phyloP scores from a whole-genome alignment of 768 basidiomycete genomes.

The Mycena vitilis region DNA sequence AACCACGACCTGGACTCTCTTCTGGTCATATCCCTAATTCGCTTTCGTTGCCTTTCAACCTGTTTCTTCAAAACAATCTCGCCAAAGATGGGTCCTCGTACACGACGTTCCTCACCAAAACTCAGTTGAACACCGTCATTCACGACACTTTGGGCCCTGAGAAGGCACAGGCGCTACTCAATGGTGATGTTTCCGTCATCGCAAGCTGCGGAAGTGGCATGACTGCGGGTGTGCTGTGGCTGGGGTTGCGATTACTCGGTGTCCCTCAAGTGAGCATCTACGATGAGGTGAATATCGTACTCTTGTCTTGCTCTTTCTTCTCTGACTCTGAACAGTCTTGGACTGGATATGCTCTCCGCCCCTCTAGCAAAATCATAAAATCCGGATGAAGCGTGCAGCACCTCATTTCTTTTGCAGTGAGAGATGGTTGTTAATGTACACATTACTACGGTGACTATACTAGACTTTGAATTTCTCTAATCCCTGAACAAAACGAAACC shows the following conservation, averaged over 20 bases:
- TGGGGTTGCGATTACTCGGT: conserved; percentile 84
- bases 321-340: conserved; percentile 73
- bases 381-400: conserved; percentile 36
- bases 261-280: conserved; percentile 78
- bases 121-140: conserved; percentile 71
- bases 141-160: conserved; percentile 71
- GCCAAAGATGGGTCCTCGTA: conserved; percentile 59
- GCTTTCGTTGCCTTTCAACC: conserved; percentile 83
- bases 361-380: conserved; percentile 80
- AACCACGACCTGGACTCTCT: conserved; percentile 88
- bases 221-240: conserved; percentile 96
- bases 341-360: conserved; percentile 90
- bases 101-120: conserved; percentile 67
- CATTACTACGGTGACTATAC: conserved; percentile 24
- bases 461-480: conserved; percentile 8
- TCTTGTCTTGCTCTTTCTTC: conserved; percentile 2
- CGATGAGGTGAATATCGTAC: conserved; percentile 77
- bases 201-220: conserved; percentile 96
- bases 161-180: conserved; percentile 64
- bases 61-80: conserved; percentile 66
- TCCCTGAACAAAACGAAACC: background rate
- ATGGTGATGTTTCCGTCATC: conserved; percentile 71
- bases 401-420: conserved; percentile 10
- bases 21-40: conserved; percentile 95
- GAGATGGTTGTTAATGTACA: conserved; percentile 22